A percentile compares a stretch with the other conserved stretches of the same genome.
Evolutionary conservation across 164 flowering plant species (phyloP).

Genomic region (Stephania japonica): DNA sequence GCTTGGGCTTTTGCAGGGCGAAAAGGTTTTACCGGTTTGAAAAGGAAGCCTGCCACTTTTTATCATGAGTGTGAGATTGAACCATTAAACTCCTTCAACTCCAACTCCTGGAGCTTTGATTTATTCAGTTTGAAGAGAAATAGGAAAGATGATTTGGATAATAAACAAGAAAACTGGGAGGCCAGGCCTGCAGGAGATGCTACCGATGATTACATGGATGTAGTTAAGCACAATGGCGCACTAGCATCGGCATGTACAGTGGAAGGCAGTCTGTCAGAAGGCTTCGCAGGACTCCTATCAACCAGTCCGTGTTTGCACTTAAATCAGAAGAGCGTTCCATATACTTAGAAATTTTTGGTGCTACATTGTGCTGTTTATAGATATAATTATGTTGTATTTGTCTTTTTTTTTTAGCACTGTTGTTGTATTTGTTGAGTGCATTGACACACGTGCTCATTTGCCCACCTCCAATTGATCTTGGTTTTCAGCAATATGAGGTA

Average conservation of each 20-base stretch:
- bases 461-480: not conserved
- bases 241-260: slow-evolving; percentile 3
- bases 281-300: slow-evolving; percentile 59
- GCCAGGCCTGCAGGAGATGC: slow-evolving; percentile 15
- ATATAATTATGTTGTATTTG: not conserved
- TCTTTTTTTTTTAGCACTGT: too few relatives aligned
- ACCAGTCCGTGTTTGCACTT: slow-evolving; percentile 34
- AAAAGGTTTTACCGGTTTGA: slow-evolving; percentile 45
- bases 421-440: not conserved
- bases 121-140: slow-evolving; percentile 29
- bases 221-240: slow-evolving; percentile 19
- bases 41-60: slow-evolving; percentile 44
- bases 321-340: slow-evolving; percentile 36
- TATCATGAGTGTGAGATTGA: slow-evolving; percentile 22
- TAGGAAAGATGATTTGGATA: slow-evolving; percentile 16
- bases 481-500: not conserved
- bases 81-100: slow-evolving; percentile 7
- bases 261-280: not conserved
- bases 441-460: not conserved
- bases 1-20: slow-evolving; percentile 38
- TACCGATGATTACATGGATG: slow-evolving; percentile 27
- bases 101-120: slow-evolving; percentile 7
- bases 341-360: slow-evolving; percentile 9
- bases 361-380: not conserved
- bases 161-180: slow-evolving; percentile 16